Evolutionary conservation across 352 stramenopile species (phyloP), one percentile per base, ranked within the genome.

Genomic region (Pythium pectinolyticum): DNA sequence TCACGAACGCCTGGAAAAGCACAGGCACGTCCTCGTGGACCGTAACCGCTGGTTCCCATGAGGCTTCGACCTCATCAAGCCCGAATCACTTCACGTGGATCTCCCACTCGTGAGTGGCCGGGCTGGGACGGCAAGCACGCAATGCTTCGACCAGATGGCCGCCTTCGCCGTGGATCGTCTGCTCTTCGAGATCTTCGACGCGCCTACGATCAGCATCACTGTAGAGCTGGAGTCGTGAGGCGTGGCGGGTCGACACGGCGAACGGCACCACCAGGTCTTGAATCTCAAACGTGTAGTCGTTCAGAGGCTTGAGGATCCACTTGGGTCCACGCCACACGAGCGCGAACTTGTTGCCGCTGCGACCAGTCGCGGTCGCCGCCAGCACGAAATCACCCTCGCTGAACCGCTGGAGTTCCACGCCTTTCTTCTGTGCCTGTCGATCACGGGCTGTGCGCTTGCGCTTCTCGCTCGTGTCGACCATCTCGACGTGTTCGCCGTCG

Each of bases 31-130:
- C 66, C 10, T 70, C 53, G 12, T 50, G 19, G 25, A 70, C 14
- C 20, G 49, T 57, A 25, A 57, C 32, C 17, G 62, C 55, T 10
- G 51, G 57, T 43, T 75, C 57, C 67, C 57, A 72, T 1, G 59
- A 60, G 2, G 53, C 31, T 32, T 75, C 58, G n/a, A 57, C 31
- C 28, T 72, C 67, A 7, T 75, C 67, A 3, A 75, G 51, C 12
- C 67, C 67, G 25, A 65, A 35, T 57, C 67, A 72, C 32, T 75
- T 60, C 30, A 72, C 57, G 5, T 51, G 31, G 22, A 71, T 35
- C 37, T 75, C 43, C 51, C 62, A 71, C 14, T 51, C 25, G 17
- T 58, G 22, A 19, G 52, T 67, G 12, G 31, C 49, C 11, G 61
- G 35, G 20, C 43, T 31, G 25, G 68, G 31, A 2, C 63, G 56